phyloP scores from a whole-genome alignment of 768 basidiomycete species.

The Mycena polygramma region DNA sequence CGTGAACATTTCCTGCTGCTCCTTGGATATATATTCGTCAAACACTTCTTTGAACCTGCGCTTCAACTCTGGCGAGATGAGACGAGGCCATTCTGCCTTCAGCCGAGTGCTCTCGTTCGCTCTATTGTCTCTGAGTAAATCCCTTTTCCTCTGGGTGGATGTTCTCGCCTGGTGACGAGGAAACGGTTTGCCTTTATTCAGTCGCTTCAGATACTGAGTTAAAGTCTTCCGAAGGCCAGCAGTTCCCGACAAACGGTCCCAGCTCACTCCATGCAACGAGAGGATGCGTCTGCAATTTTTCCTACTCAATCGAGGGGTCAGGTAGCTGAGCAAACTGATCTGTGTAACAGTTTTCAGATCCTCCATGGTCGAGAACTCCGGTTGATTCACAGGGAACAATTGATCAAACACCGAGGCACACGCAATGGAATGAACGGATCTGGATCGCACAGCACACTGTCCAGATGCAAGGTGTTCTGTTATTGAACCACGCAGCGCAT shows the following conservation, averaged over 20 bases:
- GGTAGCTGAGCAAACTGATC: neutral
- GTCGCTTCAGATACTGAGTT: neutral
- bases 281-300: neutral
- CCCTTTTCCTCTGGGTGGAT: neutral
- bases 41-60: slow-evolving; percentile 3
- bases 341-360: neutral
- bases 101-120: neutral
- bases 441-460: neutral
- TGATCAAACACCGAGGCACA: slow-evolving; percentile 9
- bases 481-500: too few species aligned
- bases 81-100: slow-evolving; percentile 3
- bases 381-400: neutral
- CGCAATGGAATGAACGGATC: neutral
- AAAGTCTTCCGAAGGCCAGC: neutral
- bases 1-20: neutral
- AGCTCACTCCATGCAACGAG: neutral
- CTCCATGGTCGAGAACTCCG: neutral
- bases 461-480: neutral
- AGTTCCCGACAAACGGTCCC: neutral
- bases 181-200: neutral
- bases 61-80: neutral
- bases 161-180: neutral
- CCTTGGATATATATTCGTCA: neutral
- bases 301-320: neutral
- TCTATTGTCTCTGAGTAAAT: neutral